Evolutionary conservation across 345 rosid species (phyloP).

Genomic region (Syzygium aromaticum): DNA sequence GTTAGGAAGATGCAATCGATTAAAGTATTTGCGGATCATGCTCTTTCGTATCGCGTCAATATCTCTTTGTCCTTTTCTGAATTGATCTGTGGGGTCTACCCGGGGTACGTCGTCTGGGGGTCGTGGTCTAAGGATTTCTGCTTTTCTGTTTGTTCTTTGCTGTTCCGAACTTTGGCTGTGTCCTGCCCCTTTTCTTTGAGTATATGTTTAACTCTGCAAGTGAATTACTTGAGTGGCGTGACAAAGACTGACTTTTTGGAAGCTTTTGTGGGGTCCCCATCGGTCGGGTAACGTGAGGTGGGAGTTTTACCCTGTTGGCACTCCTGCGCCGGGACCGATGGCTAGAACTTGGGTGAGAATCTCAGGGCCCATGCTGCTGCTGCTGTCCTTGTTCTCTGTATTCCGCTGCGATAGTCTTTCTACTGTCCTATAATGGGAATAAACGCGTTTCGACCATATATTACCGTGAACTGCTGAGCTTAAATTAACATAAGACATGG

Average conservation of each 20-base stretch:
- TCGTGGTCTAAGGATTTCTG: background rate
- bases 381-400: background rate
- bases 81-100: background rate
- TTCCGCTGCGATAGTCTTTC: background rate
- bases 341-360: no score
- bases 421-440: background rate
- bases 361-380: background rate
- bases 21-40: background rate
- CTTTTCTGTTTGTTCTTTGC: background rate
- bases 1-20: background rate
- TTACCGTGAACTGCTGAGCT: no score
- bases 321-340: no score
- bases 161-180: background rate
- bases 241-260: slow-evolving; percentile 7
- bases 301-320: background rate
- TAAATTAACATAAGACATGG: background rate
- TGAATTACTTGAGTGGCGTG: slow-evolving; percentile 14
- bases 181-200: background rate
- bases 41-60: background rate
- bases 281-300: slow-evolving; percentile 18
- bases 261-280: slow-evolving; percentile 17
- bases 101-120: background rate
- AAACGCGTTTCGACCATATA: background rate
- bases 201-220: background rate
- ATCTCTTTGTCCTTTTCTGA: background rate